Evolutionary conservation across 306 rosid genomes (phyloP).

Genomic region (Sindora glabra): DNA sequence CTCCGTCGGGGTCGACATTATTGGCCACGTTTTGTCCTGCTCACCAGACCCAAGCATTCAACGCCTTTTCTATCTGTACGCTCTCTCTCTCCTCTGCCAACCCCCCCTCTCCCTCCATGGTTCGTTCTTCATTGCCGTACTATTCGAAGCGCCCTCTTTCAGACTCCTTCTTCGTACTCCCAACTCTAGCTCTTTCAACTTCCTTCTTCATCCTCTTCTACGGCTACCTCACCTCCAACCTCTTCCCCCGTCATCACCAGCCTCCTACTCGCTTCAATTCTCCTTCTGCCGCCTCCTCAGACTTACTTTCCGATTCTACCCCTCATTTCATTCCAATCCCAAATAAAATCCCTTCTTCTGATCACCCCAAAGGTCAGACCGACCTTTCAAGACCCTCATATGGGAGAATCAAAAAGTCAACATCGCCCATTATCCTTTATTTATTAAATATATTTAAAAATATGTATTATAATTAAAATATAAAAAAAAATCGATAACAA

Average conservation of each 20-base stretch:
- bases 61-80: no score
- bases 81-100: not conserved
- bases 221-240: conserved; percentile 41
- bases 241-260: conserved; percentile 25
- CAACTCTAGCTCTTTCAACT: conserved; percentile 41
- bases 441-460: no score
- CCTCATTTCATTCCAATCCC: not conserved
- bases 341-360: no score
- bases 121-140: conserved; percentile 20
- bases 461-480: no score
- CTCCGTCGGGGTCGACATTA: no score
- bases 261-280: conserved; percentile 6
- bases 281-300: not conserved
- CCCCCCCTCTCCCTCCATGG: conserved; percentile 16
- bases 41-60: no score
- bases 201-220: conserved; percentile 39
- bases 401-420: no score
- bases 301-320: not conserved
- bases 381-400: no score
- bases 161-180: conserved; percentile 40
- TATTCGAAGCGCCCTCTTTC: conserved; percentile 19
- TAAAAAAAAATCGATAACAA: no score
- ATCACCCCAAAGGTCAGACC: no score
- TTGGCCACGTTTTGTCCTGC: not conserved
- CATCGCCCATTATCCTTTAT: no score